Conservation (phyloP, 2,329 filamentous ascomycete species). For the Penicillium sp. region DNA sequence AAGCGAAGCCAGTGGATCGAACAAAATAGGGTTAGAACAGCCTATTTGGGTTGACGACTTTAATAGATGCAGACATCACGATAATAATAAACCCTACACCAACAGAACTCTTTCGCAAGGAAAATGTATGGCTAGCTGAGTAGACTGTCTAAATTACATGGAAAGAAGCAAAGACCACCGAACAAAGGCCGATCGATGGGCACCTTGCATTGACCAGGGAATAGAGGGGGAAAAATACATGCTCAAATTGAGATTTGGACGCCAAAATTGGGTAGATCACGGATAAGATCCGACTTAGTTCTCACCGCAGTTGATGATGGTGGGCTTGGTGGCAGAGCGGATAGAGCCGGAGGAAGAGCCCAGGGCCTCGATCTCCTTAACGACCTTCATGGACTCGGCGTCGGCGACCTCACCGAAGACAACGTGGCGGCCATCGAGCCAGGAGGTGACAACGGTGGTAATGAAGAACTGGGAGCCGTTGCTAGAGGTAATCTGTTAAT, state of each 20-base stretch:
- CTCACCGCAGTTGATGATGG: constrained; percentile 57
- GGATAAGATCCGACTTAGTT: constrained; percentile 40
- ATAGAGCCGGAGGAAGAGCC: constrained; percentile 58
- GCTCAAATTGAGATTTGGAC: constrained; percentile 17
- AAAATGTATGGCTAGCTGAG: constrained; percentile 19
- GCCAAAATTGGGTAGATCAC: constrained; percentile 7
- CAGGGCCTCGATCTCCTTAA: constrained; percentile 64
- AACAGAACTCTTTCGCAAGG: constrained; percentile 4
- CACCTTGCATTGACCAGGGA: not conserved
- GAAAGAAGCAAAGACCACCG: constrained; percentile 13
- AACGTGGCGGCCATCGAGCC: constrained; percentile 72
- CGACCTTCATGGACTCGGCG: constrained; percentile 55
- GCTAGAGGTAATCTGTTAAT: constrained; percentile 31
- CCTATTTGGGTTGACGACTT: too few relatives aligned
- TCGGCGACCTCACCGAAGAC: constrained; percentile 69
- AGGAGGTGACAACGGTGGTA: constrained; percentile 69
- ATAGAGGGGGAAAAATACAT: constrained; percentile 4
- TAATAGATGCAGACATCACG: not conserved
- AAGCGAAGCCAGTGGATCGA: too few relatives aligned
- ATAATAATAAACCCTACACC: not conserved
- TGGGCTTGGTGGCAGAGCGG: constrained; percentile 59
- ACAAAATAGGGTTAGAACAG: too few relatives aligned
- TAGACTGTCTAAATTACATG: constrained; percentile 36
- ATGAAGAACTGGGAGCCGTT: constrained; percentile 77
- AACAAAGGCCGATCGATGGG: not conserved